phyloP scores from a whole-genome alignment of 129 eudicot species.

The Centella asiatica region DNA sequence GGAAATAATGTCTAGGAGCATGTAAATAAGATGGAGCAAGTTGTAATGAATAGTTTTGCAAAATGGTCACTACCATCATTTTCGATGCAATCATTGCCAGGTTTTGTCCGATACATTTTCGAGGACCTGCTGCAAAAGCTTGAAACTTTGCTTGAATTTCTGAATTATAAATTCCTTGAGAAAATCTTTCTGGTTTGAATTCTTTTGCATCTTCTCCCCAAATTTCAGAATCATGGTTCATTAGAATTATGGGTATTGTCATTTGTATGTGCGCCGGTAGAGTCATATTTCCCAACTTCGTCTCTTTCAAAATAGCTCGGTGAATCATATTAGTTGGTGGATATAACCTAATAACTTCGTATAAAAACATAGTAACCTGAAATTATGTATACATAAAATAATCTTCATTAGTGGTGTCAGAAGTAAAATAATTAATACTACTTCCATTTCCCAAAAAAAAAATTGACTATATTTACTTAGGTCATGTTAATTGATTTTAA shows the following conservation, averaged over 20 bases:
- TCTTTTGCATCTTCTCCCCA: conserved; percentile 30
- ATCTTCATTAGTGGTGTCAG: no score
- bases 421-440: no score
- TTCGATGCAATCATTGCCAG: conserved; percentile 30
- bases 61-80: conserved; percentile 29
- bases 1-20: conserved; percentile 28
- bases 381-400: no score
- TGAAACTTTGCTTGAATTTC: no score
- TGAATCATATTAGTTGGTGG: conserved; percentile 6
- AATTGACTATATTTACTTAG: no score
- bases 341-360: conserved; percentile 21
- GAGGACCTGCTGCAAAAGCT: conserved; percentile 12
- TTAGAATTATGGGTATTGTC: conserved; percentile 7
- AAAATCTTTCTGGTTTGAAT: no score
- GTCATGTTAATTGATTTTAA: no score
- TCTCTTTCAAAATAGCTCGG: conserved; percentile 13
- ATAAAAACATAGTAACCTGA: conserved; percentile 31
- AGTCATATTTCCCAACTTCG: conserved; percentile 16
- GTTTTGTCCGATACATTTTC: conserved; percentile 38
- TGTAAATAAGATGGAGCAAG: conserved; percentile 33
- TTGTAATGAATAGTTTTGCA: conserved; percentile 32
- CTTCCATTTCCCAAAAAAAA: no score
- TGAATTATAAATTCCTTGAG: no score
- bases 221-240: conserved; percentile 18
- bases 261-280: conserved; percentile 15